phyloP scores from a whole-genome alignment of 2,329 filamentous ascomycete species.

The Aspergillus transmontanensis region DNA sequence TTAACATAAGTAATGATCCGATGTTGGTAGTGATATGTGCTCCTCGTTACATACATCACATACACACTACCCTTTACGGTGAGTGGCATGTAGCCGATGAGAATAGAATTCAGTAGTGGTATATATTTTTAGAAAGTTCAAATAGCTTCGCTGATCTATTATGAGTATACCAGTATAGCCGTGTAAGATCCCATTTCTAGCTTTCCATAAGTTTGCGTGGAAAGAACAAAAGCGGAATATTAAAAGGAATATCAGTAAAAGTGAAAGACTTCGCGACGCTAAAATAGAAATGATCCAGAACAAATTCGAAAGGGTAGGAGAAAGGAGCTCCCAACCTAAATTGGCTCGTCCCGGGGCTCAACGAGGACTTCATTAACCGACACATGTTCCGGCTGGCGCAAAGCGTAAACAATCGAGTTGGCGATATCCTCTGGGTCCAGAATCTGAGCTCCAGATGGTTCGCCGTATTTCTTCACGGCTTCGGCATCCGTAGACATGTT shows the following conservation, averaged over 20 bases:
- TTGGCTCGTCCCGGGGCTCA: constrained; percentile 75
- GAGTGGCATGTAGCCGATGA: background rate
- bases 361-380: constrained; percentile 80
- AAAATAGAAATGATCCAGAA: background rate
- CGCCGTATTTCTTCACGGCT: constrained; percentile 76
- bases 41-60: too few relatives aligned
- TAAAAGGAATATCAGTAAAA: background rate
- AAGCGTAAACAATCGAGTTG: constrained; percentile 70
- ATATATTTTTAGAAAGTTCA: background rate
- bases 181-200: background rate
- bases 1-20: too few relatives aligned
- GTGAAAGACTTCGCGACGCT: background rate
- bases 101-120: background rate
- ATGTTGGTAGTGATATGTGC: too few relatives aligned
- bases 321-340: constrained; percentile 43
- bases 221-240: background rate
- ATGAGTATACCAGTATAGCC: background rate
- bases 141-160: background rate
- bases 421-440: constrained; percentile 75
- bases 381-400: constrained; percentile 74
- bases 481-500: constrained; percentile 75
- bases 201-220: background rate
- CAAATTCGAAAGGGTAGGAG: background rate
- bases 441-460: constrained; percentile 73
- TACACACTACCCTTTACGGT: too few relatives aligned